Evolutionary conservation across 176 grass and related monocot genomes (phyloP).

Genomic region (Aegilops tauschii): DNA sequence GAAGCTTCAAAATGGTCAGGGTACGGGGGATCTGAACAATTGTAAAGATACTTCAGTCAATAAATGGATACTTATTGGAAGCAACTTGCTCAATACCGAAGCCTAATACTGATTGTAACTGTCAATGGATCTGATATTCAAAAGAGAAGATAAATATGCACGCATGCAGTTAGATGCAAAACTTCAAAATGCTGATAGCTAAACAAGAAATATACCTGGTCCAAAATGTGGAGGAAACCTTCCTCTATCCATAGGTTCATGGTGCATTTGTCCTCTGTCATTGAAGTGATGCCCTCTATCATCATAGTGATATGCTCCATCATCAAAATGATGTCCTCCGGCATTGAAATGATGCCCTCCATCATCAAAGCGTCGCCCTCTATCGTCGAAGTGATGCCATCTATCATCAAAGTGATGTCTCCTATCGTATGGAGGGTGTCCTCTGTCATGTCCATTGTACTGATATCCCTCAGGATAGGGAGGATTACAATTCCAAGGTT

Average conservation of each 20-base stretch:
- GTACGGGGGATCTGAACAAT: conserved; percentile 45
- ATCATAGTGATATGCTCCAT: conserved; percentile 40
- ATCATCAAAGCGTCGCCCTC: conserved; percentile 33
- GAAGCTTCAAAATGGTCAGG: conserved; percentile 53
- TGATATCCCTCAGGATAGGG: conserved; percentile 54
- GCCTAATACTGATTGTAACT: neutral
- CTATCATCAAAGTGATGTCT: conserved; percentile 46
- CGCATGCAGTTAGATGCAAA: conserved; percentile 7
- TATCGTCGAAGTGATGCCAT: conserved; percentile 37
- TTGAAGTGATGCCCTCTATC: conserved; percentile 43
- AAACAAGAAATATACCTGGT: conserved; percentile 40
- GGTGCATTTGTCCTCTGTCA: conserved; percentile 61
- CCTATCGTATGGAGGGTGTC: conserved; percentile 40
- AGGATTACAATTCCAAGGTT: conserved; percentile 48
- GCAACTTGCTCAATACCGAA: neutral
- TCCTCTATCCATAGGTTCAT: conserved; percentile 49
- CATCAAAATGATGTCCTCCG: conserved; percentile 33
- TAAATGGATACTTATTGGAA: conserved; percentile 7
- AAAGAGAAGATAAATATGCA: neutral
- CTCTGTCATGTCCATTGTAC: conserved; percentile 51
- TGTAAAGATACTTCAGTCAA: neutral
- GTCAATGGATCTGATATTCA: neutral
- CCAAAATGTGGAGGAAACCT: conserved; percentile 48
- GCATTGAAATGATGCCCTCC: conserved; percentile 40
- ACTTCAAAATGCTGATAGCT: neutral